Base-by-base conservation (phyloP, 371 early-diverging fungal species). In the Syncephalis plumigaleata region DNA sequence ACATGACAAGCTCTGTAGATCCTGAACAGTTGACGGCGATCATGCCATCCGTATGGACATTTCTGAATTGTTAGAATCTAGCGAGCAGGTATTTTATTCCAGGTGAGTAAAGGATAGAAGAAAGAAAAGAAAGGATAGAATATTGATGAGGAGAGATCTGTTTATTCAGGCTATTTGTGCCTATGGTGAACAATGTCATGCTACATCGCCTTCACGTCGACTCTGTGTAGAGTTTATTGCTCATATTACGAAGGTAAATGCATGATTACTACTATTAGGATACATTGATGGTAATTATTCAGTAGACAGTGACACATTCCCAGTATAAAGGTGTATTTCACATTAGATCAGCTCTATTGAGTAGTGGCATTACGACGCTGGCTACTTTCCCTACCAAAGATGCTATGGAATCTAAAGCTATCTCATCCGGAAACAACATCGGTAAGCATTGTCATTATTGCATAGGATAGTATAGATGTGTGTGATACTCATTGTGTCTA, bases 1-100 rank as follows among this genome's bases (percentile, higher is more conserved):
- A 31, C 11, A 31, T 31, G 31, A 11, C 11, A 31, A 4, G 11
- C 11, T 31, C 31, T 7, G 11, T 31, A 31, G 65, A 60, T 25
- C 47, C 67, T 8, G 68, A 71, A 37, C 64, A 75, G 51, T 48
- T 78, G 20, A 47, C 57, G 1, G 60, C 71, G 0, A 44, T 78
- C 0, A 46, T 75, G 20, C 75, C 75, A 13, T 70, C 75, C 15
- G 58, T 78, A 13, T 71, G 74, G 75, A 67, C 71, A 1, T 58
- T 78, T 21, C 49, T 75, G 50, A 75, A 74, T 51, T 67, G 67
- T 48, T 75, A 24, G 62, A 61, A 7, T 45, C 63, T 2, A 56
- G 61, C 11, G 49, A 61, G 15, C 59, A 58, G 44, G 60, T 57
- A 42, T 56, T 53, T 27, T 58, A 46, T 54, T 57, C 9, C 45